These are phyloP conservation scores for Phylloporus arenicola DNA, from an alignment of 768 basidiomycete genomes.

Conservation along the genomic window DNA sequence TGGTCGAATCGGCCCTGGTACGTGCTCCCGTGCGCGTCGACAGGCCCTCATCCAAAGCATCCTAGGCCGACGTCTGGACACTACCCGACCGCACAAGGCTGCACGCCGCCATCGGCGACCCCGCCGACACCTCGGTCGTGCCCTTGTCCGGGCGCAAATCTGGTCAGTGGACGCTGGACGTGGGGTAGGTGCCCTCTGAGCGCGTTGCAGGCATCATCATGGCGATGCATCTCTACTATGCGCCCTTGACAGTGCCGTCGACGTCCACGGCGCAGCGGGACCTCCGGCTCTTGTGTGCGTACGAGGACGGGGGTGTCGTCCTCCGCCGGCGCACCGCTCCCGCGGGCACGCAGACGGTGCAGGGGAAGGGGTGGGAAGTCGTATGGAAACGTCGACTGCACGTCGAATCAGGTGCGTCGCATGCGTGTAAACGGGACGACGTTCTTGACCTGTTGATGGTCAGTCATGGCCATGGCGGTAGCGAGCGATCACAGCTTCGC, in stretches of 20 bases:
- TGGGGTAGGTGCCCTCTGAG: background rate
- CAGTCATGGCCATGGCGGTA: slow-evolving; percentile 86
- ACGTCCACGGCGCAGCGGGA: slow-evolving; percentile 30
- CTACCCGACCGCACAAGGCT: slow-evolving; percentile 63
- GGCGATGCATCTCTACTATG: slow-evolving; percentile 66
- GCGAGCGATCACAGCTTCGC: slow-evolving; percentile 54
- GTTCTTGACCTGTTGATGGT: background rate
- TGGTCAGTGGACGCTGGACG: slow-evolving; percentile 36
- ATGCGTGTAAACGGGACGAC: background rate
- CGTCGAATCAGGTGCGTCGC: slow-evolving; percentile 60
- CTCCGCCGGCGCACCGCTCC: slow-evolving; percentile 47
- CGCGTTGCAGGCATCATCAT: slow-evolving; percentile 71
- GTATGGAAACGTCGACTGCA: slow-evolving; percentile 66
- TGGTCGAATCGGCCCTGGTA: slow-evolving; percentile 83
- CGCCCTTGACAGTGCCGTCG: slow-evolving; percentile 28
- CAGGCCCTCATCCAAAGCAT: background rate
- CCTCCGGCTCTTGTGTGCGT: slow-evolving; percentile 65
- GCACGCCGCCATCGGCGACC: slow-evolving; percentile 81
- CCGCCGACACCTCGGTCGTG: slow-evolving; percentile 24
- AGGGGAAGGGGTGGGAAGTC: slow-evolving; percentile 69
- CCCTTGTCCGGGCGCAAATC: slow-evolving; percentile 38
- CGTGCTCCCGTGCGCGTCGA: slow-evolving; percentile 10
- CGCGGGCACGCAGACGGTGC: slow-evolving; percentile 42
- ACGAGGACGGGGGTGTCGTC: slow-evolving; percentile 85
- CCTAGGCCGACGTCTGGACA: slow-evolving; percentile 82